Evolutionary conservation across 2,329 filamentous ascomycete genomes (phyloP), one percentile per base, ranked within the genome.

Genomic region (Fusarium sp.): DNA sequence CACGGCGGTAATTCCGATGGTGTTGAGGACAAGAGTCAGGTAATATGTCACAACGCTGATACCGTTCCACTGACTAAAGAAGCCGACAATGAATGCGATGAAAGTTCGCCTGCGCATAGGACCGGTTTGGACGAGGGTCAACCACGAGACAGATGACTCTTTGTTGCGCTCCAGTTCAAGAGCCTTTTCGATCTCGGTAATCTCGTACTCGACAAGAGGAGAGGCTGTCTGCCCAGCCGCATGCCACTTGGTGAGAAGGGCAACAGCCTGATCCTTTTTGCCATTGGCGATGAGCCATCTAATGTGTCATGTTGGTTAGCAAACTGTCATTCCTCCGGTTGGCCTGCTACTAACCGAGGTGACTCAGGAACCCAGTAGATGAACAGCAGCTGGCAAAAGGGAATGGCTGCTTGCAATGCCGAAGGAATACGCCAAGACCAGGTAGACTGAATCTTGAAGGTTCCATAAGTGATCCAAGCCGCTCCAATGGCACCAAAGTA

Each of bases 1-100:
- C 7, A 80, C 81, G 40, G 80, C 77, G 13, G 74, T 81, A 14
- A 84, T 82, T 0, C 83, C 83, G 9, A 84, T 75, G 9, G 79
- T 79, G 11, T 80, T 76, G 18, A 84, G 74, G 76, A 84, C 82
- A 0, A 81, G 77, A 2, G 81, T 81, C 5, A 84, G 77, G 65
- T 83, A 83, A 63, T 82, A 84, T 6, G 56, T 47, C 33, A 69
- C 36, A 16, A 71, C 22, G 5, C 59, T 40, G 5, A 69, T 38
- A 2, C 66, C 66, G 20, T 65, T 66, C 42, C 63, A 71, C 25
- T 71, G 69, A 31, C 42, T 59, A 31, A 70, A 69, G 57, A 58
- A 71, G 11, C 66, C 66, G 13, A 59, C 42, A 10, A 63, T 63
- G 10, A 52, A 20, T 6, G 69, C 69, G 5, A 71, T 68, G 31